These are phyloP conservation scores for Calcarisporium arbuscula DNA, from an alignment of 2,329 filamentous ascomycete genomes.

Conservation along the genomic window DNA sequence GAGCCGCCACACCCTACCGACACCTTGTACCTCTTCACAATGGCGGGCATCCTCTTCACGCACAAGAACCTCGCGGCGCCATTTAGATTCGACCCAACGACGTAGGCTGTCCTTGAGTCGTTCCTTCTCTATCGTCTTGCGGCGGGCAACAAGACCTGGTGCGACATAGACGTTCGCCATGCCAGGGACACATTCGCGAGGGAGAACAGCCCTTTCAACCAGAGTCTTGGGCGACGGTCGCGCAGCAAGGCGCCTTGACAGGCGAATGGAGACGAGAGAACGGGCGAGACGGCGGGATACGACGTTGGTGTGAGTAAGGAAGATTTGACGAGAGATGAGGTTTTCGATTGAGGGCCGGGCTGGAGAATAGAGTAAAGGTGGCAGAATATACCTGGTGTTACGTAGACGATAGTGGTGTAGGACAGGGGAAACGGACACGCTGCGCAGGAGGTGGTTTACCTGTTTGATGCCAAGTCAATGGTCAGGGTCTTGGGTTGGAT, in stretches of 20 bases:
- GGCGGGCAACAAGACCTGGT: conserved; percentile 55
- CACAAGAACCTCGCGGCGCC: conserved; percentile 45
- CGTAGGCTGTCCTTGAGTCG: conserved; percentile 60
- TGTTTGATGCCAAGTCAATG: conserved; percentile 26
- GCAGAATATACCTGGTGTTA: conserved; percentile 46
- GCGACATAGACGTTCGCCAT: conserved; percentile 38
- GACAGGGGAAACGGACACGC: conserved; percentile 57
- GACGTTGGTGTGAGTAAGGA: conserved; percentile 59
- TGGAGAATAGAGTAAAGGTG: conserved; percentile 49
- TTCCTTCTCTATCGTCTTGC: conserved; percentile 59
- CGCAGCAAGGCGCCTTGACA: conserved; percentile 53
- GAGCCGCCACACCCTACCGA: conserved; percentile 55
- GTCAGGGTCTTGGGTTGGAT: too few species aligned
- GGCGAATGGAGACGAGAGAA: conserved; percentile 58
- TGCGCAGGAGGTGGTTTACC: conserved; percentile 57
- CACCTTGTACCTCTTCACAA: conserved; percentile 44
- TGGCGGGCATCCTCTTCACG: conserved; percentile 39
- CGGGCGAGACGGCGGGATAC: conserved; percentile 58
- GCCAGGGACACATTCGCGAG: conserved; percentile 54
- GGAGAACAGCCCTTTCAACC: conserved; percentile 58
- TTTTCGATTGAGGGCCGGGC: conserved; percentile 54
- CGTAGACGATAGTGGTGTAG: conserved; percentile 58
- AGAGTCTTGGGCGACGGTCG: conserved; percentile 55
- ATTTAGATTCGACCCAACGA: conserved; percentile 57
- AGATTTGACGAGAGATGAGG: conserved; percentile 58